Conservation (phyloP, 345 rosid species). For the Brassica juncea region DNA sequence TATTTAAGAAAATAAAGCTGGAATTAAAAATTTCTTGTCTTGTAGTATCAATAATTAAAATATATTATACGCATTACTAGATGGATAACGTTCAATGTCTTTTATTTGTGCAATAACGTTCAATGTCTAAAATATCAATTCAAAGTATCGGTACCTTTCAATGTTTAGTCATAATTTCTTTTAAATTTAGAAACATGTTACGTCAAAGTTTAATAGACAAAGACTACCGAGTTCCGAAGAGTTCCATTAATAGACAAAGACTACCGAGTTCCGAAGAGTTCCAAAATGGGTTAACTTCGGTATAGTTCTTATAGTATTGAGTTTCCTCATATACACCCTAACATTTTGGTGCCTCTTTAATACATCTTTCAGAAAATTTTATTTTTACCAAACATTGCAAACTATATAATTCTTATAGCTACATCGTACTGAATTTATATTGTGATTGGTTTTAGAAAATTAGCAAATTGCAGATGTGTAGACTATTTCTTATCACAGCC, state of each 20-base stretch:
- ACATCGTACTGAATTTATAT: not conserved
- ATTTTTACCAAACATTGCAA: not conserved
- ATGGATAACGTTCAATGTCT: not conserved
- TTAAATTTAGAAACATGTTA: not conserved
- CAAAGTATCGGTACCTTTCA: not conserved
- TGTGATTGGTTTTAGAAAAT: not conserved
- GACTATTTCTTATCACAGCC: not conserved
- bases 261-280: not conserved
- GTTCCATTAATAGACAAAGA: not conserved
- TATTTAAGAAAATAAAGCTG: not conserved
- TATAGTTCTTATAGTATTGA: not conserved
- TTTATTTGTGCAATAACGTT: not conserved
- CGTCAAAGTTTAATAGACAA: not conserved
- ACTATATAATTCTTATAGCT: not conserved
- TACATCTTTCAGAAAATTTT: not conserved
- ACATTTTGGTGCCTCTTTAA: not conserved
- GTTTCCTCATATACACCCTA: not conserved
- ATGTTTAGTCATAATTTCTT: not conserved
- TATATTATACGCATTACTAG: not conserved
- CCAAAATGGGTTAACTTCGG: not conserved
- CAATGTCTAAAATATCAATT: not conserved
- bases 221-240: not conserved
- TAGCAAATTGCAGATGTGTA: not conserved
- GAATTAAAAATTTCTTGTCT: not conserved
- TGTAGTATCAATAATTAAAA: not conserved